Evolutionary conservation across 2,329 filamentous ascomycete species (phyloP), one percentile per base, ranked within the genome.

Genomic region (Diaporthe sp.): DNA sequence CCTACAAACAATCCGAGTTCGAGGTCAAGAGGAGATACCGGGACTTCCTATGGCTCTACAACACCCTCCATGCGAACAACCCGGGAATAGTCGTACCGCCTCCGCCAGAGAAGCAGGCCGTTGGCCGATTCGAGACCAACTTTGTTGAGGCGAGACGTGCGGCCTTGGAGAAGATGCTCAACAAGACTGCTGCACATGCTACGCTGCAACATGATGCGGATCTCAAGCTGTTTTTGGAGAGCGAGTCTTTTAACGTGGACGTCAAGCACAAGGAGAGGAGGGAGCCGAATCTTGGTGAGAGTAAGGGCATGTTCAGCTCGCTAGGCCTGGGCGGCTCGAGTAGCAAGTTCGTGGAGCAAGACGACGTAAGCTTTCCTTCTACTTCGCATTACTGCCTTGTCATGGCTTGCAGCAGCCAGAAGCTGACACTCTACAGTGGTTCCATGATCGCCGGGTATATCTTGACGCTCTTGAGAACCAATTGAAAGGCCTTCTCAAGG

Each of bases 21-120:
- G 93, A 95, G 73, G 97, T 99, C 78, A 97, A 95, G 80, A 91
- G 97, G 79, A 92, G 97, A 81, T 99, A 98, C 84, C 93, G 96
- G 75, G 97, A 99, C 85, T 99, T 99, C 83, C 87, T 99, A 71
- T 99, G 97, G 97, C 91, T 99, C 38, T 99, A 99, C 84, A 98
- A 93, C 79, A 95, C 96, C 40, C 88, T 99, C 76, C 97, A 98
- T 82, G 93, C 92, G 76, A 99, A 97, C 83, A 98, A 97, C 80
- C 97, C 97, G 0, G 97, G 97, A 74, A 92, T 98, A 50, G 95
- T 99, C 40, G 95, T 99, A 17, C 97, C 97, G 0, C 96, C 97
- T 10, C 97, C 97, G 0, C 97, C 97, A 0, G 97, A 99, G 86
- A 99, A 99, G 87, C 97, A 99, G 85, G 96, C 96, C 10, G 94